Evolutionary conservation across 179 eudicot genomes (phyloP), one percentile per base, ranked within the genome.

Genomic region (Gypsophila paniculata): DNA sequence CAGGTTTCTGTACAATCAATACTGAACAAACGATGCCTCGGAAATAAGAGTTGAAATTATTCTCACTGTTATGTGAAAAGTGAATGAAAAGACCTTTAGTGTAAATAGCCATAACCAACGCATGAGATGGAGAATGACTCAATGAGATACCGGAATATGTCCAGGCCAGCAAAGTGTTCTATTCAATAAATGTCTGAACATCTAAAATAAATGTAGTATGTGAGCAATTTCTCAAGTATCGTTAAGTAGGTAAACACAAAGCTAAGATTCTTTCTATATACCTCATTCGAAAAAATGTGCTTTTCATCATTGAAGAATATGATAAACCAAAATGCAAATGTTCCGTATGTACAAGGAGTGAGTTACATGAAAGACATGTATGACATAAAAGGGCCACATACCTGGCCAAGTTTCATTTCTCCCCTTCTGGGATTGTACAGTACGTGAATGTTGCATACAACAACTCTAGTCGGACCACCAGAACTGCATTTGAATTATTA

Each of bases 351-450:
- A 32, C 62, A 71, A 62, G 46, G 34, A 61, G 48, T 36, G 32
- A 21, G 65, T 42, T 34, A 36, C 53, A 52, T n/a, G 57, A 49
- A 67, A 48, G 39, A 61, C 13, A 25, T 69, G 4, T 8, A 63
- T 6, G 10, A 12, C 21, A 15, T 44, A 39, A 61, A 64, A 65
- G 25, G 58, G 38, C 61, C 54, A 60, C 65, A 70, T 82, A 94
- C 99, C 95, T 94, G 99, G 66, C 92, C 99, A 79, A 94, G 99
- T 84, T 94, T 94, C 36, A 94, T 87, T 82, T 94, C 99, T 84
- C 99, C 99, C 81, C 99, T 88, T 78, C 74, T 88, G 48, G 99
- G 96, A 81, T 94, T 94, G 86, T 80, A 94, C 75, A 94, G 94
- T 72, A 91, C 97, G 72, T 94, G 99, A 81, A 84, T 94, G 82